Conservation (phyloP, 768 basidiomycete genomes). For the Pleurotus cornucopiae region DNA sequence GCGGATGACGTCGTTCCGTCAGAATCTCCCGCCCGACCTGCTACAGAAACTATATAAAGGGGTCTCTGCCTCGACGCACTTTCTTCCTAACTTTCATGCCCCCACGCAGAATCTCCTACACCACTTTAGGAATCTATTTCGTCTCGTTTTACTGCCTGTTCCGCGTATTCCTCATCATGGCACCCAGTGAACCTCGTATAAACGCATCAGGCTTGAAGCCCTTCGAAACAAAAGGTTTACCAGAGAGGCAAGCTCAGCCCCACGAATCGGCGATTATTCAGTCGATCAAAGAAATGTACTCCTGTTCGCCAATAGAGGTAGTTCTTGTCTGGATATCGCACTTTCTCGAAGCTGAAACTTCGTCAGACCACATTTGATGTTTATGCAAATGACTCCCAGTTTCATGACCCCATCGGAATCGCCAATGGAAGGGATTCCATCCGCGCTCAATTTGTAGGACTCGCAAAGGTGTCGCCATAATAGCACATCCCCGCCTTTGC, state of each 20-base stretch:
- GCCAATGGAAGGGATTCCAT: constrained; percentile 35
- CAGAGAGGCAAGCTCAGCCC: constrained; percentile 28
- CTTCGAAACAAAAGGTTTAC: constrained; percentile 30
- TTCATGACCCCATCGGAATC: constrained; percentile 44
- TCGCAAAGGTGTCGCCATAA: constrained; percentile 30
- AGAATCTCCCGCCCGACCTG: background rate
- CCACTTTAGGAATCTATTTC: background rate
- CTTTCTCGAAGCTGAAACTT: background rate
- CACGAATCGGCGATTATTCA: constrained; percentile 32
- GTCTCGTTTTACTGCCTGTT: background rate
- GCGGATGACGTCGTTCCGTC: constrained; percentile 2
- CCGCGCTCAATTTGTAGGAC: constrained; percentile 38
- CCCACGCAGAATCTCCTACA: background rate
- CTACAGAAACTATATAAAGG: background rate
- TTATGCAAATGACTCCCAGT: constrained; percentile 35
- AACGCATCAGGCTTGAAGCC: constrained; percentile 38
- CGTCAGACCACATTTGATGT: constrained; percentile 37
- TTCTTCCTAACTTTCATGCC: background rate
- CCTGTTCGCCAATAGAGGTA: constrained; percentile 33
- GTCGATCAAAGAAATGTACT: constrained; percentile 43
- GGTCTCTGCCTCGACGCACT: background rate
- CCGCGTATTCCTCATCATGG: constrained; percentile 14
- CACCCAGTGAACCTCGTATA: constrained; percentile 13
- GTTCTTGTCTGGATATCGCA: background rate
- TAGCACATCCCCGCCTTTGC: background rate